Evolutionary conservation across 2,329 filamentous ascomycete genomes (phyloP).

Genomic region (Colletotrichum acutatum): DNA sequence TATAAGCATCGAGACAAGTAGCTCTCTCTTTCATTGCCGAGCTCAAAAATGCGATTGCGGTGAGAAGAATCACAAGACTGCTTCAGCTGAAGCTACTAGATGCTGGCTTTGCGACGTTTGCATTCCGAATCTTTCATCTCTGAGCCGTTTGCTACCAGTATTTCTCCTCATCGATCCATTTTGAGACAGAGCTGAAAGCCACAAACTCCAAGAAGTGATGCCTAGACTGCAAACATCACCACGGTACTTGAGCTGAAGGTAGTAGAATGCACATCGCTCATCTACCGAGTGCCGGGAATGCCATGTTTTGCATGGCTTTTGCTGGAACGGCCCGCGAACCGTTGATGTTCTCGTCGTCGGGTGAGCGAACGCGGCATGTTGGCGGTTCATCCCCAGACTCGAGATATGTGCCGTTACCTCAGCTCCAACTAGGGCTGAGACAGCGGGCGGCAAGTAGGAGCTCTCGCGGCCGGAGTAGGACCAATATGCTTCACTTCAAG

Average conservation of each 20-base stretch:
- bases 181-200: neutral
- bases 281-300: neutral
- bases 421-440: neutral
- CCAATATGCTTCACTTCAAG: neutral
- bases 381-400: neutral
- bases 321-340: neutral
- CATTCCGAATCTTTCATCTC: too few relatives aligned
- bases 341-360: neutral
- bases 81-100: too few relatives aligned
- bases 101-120: too few relatives aligned
- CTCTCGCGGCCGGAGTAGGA: neutral
- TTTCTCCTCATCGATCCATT: neutral
- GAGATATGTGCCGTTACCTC: neutral
- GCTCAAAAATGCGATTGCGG: too few relatives aligned
- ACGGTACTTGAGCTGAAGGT: neutral
- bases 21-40: too few relatives aligned
- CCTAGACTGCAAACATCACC: neutral
- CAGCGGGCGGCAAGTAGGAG: neutral
- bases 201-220: neutral
- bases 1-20: too few relatives aligned
- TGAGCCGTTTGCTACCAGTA: too few relatives aligned
- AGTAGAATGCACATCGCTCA: neutral
- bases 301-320: neutral
- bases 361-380: neutral
- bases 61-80: too few relatives aligned